Conservation (phyloP, 192 early-diverging fungal species). For the Dimargaris cristalligena region DNA sequence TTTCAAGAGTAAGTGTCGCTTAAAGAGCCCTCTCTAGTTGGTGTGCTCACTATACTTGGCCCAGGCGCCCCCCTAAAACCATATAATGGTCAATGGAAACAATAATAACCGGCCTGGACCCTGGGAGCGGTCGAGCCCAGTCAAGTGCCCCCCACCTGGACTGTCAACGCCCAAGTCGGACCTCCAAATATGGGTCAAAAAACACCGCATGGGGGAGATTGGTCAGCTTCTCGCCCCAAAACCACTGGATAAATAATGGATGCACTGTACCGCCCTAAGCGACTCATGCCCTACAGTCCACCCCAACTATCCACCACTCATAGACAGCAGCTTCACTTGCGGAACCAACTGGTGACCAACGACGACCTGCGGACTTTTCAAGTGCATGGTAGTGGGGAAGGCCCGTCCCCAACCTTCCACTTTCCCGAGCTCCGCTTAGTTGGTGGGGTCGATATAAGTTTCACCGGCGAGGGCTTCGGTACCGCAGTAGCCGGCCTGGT, state of each 20-base stretch:
- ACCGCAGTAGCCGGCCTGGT: slow-evolving; percentile 57
- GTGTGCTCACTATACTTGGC: too few species aligned
- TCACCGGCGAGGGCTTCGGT: slow-evolving; percentile 29
- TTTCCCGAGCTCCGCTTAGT: slow-evolving; percentile 32
- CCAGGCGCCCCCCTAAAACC: too few species aligned
- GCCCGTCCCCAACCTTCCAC: neutral
- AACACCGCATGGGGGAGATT: neutral
- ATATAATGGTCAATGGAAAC: too few species aligned
- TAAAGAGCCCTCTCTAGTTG: too few species aligned
- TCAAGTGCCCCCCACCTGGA: too few species aligned
- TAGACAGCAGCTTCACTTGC: slow-evolving; percentile 16
- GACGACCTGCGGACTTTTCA: slow-evolving; percentile 9
- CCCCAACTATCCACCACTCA: slow-evolving; percentile 13
- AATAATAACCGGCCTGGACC: too few species aligned
- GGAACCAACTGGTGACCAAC: slow-evolving; percentile 11
- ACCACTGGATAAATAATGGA: neutral
- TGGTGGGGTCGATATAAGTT: slow-evolving; percentile 67
- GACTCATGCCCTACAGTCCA: slow-evolving; percentile 1
- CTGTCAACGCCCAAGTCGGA: neutral
- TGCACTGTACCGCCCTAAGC: neutral
- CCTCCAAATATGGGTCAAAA: neutral
- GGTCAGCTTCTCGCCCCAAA: too few species aligned
- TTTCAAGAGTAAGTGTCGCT: too few species aligned
- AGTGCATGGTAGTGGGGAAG: neutral
- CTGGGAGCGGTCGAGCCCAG: too few species aligned